Evolutionary conservation across 331 rosid genomes (phyloP), one percentile per base, ranked within the genome.

Genomic region (Saraca asoca): DNA sequence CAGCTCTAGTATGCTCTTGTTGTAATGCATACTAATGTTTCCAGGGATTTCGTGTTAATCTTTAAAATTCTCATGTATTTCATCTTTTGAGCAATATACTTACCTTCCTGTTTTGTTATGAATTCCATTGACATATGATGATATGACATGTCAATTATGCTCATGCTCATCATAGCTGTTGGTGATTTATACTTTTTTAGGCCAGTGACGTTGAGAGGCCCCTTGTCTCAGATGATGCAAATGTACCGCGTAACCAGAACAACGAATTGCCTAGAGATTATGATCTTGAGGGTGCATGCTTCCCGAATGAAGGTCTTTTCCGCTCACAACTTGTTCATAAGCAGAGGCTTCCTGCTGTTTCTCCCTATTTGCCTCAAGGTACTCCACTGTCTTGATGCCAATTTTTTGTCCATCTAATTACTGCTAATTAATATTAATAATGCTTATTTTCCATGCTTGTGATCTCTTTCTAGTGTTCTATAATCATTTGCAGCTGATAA

Each of bases 281-380:
- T 48, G 92, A 94, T 85, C 89, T 85, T 51, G 97, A 90, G 82
- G 99, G 97, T 69, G 96, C 95, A 0, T 64, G 83, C 69, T 67
- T 73, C 38, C 87, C 76, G 13, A 81, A 38, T 77, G 96, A 93
- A 62, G 82, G 72, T 60, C 86, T 62, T 79, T 82, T 82, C 75
- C 90, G 79, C 69, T 85, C 92, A 4, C 85, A 92, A 12, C 88
- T 86, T 66, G 58, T 86, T 79, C 75, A 84, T 69, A 94, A 94
- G 78, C 93, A 51, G 17, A 90, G 97, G 87, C 42, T 83, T 58
- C 85, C 77, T 9, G 5, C 64, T 37, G 38, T 71, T 65, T 62
- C 86, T 59, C 72, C 86, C 56, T 70, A 60, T 75, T 41, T 38
- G 59, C 56, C 68, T 71, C 89, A 70, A 68, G 83, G 93, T 82